Conservation (phyloP, 108 stramenopile species). For the Discostella stelligeroides region DNA sequence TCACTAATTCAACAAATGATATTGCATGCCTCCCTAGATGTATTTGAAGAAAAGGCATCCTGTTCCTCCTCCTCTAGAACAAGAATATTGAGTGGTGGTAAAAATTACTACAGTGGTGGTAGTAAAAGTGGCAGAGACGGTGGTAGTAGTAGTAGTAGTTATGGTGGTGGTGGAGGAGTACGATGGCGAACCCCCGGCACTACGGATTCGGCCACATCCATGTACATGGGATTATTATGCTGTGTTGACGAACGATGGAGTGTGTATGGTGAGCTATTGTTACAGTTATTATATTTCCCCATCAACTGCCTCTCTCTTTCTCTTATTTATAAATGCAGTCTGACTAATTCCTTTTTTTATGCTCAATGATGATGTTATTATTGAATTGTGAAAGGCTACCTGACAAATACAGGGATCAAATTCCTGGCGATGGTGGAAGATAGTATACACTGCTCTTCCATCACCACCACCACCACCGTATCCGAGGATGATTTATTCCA, state of each 20-base stretch:
- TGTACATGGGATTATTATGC: slow-evolving; percentile 52
- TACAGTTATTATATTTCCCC: too few species aligned
- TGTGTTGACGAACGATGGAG: slow-evolving; percentile 43
- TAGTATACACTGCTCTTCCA: slow-evolving; percentile 20
- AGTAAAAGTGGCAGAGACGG: too few species aligned
- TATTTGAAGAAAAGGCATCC: slow-evolving; percentile 49
- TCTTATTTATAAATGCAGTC: too few species aligned
- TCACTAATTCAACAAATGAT: slow-evolving; percentile 52
- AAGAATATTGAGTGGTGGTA: too few species aligned
- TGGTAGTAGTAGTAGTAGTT: too few species aligned
- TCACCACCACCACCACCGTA: neutral
- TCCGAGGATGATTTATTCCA: neutral
- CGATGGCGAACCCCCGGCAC: slow-evolving; percentile 49
- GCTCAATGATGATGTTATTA: neutral
- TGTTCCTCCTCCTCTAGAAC: neutral
- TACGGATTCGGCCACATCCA: slow-evolving; percentile 34
- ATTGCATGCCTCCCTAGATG: slow-evolving; percentile 50
- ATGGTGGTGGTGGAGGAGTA: neutral
- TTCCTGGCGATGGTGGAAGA: slow-evolving; percentile 44
- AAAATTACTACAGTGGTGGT: too few species aligned
- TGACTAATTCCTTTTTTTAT: neutral
- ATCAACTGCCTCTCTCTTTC: too few species aligned
- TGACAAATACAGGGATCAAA: slow-evolving; percentile 53
- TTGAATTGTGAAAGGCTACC: slow-evolving; percentile 30
- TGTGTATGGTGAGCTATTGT: slow-evolving; percentile 44